Percentiles rank a stretch among this genome's conserved stretches.
These are phyloP conservation scores for Plasmodium malariae DNA, from an alignment of 169 alveolate species.

Conservation along the genomic window DNA sequence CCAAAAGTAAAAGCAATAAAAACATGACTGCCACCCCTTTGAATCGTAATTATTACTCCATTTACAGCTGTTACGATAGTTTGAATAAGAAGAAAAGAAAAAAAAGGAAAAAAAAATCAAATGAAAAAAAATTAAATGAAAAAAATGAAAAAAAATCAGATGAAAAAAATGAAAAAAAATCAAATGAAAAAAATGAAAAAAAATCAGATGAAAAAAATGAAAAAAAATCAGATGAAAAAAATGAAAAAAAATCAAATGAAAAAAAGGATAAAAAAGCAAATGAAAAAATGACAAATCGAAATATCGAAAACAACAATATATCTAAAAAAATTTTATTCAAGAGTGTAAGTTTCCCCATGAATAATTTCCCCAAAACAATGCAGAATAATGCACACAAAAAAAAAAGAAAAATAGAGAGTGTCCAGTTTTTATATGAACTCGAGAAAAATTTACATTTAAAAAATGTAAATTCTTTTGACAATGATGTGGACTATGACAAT, in stretches of 20 bases:
- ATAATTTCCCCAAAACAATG: too few relatives aligned
- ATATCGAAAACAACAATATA: too few relatives aligned
- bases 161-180: neutral
- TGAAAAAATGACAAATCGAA: too few relatives aligned
- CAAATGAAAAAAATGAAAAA: neutral
- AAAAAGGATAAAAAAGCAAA: neutral
- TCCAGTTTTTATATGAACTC: too few relatives aligned
- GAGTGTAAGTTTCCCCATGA: neutral
- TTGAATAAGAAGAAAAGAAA: neutral
- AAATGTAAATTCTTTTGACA: too few relatives aligned
- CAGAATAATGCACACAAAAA: too few relatives aligned
- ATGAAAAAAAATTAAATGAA: neutral
- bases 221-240: neutral
- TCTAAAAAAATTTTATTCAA: too few relatives aligned
- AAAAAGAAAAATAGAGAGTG: too few relatives aligned
- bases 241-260: neutral
- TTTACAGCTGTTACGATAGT: neutral
- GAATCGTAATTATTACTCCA: too few relatives aligned
- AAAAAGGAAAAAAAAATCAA: neutral
- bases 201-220: neutral
- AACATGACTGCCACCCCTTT: neutral
- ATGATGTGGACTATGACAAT: neutral
- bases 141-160: slow-evolving; percentile 10
- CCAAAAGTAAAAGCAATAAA: neutral
- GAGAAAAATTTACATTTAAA: too few relatives aligned